Percentiles rank a stretch among this genome's conserved stretches.
Evolutionary conservation across 352 stramenopile genomes (phyloP).

Genomic region (Phytophthora idaei): DNA sequence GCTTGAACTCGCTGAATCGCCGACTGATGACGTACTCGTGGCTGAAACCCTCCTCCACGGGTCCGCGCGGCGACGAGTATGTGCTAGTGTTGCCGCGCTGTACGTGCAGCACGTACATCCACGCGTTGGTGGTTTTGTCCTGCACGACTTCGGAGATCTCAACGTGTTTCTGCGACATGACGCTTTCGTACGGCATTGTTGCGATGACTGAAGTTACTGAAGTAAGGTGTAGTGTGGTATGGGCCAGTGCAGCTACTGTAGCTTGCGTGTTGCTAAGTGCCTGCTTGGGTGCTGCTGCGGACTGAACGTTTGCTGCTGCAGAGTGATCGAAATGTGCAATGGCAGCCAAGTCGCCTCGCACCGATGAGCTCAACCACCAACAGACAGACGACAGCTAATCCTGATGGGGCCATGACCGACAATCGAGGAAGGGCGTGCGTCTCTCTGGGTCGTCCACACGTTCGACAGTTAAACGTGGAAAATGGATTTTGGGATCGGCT

Average conservation of each 20-base stretch:
- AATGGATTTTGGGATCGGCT: slow-evolving; percentile 16
- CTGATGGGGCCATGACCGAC: slow-evolving; percentile 25
- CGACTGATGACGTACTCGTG: slow-evolving; percentile 68
- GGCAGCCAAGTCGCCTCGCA: slow-evolving; percentile 16
- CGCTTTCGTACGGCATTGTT: slow-evolving; percentile 82
- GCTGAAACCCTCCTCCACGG: slow-evolving; percentile 41
- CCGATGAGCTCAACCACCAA: slow-evolving; percentile 8
- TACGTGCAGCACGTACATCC: slow-evolving; percentile 73
- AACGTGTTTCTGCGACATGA: slow-evolving; percentile 60
- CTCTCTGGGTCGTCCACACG: slow-evolving; percentile 13
- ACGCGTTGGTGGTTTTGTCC: slow-evolving; percentile 53
- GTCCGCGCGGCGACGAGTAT: slow-evolving; percentile 37
- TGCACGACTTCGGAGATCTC: slow-evolving; percentile 74
- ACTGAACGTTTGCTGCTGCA: slow-evolving; percentile 8
- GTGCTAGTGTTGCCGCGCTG: slow-evolving; percentile 39
- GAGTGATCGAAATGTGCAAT: slow-evolving; percentile 38
- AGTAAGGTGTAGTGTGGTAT: neutral
- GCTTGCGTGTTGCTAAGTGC: slow-evolving; percentile 4
- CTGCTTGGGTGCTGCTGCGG: slow-evolving; percentile 1
- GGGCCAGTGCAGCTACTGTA: neutral
- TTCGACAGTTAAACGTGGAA: slow-evolving; percentile 19
- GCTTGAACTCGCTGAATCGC: slow-evolving; percentile 73
- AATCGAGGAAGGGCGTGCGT: slow-evolving; percentile 16
- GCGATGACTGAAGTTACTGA: neutral
- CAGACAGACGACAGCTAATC: slow-evolving; percentile 25